Evolutionary conservation across 441 rosid species (phyloP).

Genomic region (Gossypium laxum): DNA sequence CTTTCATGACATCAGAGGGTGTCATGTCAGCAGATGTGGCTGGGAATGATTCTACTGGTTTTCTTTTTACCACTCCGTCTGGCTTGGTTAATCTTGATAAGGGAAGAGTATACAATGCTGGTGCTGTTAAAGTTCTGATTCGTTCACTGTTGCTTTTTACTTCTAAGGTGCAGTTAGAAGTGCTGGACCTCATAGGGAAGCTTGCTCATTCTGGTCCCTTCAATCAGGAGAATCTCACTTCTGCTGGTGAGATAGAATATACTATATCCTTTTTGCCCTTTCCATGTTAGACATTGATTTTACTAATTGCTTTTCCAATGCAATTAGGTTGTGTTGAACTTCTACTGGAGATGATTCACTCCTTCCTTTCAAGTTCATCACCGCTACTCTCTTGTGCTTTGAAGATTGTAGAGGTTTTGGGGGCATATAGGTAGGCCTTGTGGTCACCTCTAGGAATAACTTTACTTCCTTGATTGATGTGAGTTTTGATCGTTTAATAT

Average conservation of each 20-base stretch:
- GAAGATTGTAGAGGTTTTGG: slow-evolving; percentile 95
- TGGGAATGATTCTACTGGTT: slow-evolving; percentile 43
- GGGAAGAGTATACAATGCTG: slow-evolving; percentile 83
- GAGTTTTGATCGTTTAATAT: slow-evolving; percentile 10
- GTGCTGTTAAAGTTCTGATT: slow-evolving; percentile 77
- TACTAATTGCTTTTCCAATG: slow-evolving; percentile 5
- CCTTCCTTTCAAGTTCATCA: slow-evolving; percentile 83
- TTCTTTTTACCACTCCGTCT: slow-evolving; percentile 53
- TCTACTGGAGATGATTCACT: slow-evolving; percentile 78
- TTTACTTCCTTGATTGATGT: slow-evolving; percentile 10
- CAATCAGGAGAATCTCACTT: slow-evolving; percentile 92
- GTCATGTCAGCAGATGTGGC: slow-evolving; percentile 30
- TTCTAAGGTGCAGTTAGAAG: slow-evolving; percentile 86
- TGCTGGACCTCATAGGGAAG: slow-evolving; percentile 66
- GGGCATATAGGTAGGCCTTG: slow-evolving; percentile 70
- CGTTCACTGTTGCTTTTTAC: slow-evolving; percentile 85
- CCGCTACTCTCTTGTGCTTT: slow-evolving; percentile 66
- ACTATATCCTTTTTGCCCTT: background rate
- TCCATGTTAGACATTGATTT: slow-evolving; percentile 14
- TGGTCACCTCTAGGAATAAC: slow-evolving; percentile 11
- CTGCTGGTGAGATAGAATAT: slow-evolving; percentile 63
- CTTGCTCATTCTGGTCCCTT: slow-evolving; percentile 88
- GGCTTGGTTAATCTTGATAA: slow-evolving; percentile 65
- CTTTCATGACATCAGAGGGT: slow-evolving; percentile 59
- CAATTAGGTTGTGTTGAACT: slow-evolving; percentile 88